Base-by-base conservation (phyloP, 306 rosid genomes). In the Hippophae rhamnoides region DNA sequence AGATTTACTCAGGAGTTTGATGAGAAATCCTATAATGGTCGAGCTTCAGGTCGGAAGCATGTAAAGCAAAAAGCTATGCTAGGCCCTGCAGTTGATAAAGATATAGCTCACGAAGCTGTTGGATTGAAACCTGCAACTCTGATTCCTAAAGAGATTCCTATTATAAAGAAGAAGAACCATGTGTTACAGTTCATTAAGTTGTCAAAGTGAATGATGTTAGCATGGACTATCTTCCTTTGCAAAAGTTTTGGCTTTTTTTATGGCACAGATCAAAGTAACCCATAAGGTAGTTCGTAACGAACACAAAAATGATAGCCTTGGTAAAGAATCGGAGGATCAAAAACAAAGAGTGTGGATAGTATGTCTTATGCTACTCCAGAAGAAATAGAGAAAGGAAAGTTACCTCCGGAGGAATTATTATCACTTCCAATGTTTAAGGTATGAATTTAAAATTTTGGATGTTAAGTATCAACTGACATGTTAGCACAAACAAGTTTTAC, bases 351-450 rank as follows among this genome's bases (percentile, higher is more conserved):
- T 78, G 58, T 57, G 31, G 78, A 71, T 72, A 71, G 70, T 41
- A 79, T 79, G 64, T 65, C 79, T 52, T 81, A 78, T 70, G 86
- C 87, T 23, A 74, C 87, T 71, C 81, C 62, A 27, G 89, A 85
- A 57, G 96, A 92, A 73, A 48, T 92, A 71, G 86, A 87, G 66
- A 69, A 64, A 13, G 88, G 92, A 56, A 92, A 87, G 74, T 76
- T 85, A 68, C 93, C 88, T 64, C 95, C 86, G 8, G 93, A 87
- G 84, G 95, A 85, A 62, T 76, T 87, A 58, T 79, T 92, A 73
- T 87, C 98, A 6, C 95, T 92, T 68, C 96, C 96, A 50, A 88
- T 79, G 92, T 92, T 87, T 72, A 92, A 87, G 96, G 98, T 90
- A 79, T 71, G 62, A 44, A 54, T 68, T 50, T 38, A 25, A 67